phyloP scores from a whole-genome alignment of 2,329 filamentous ascomycete genomes.

The Colletotrichum higginsianum region DNA sequence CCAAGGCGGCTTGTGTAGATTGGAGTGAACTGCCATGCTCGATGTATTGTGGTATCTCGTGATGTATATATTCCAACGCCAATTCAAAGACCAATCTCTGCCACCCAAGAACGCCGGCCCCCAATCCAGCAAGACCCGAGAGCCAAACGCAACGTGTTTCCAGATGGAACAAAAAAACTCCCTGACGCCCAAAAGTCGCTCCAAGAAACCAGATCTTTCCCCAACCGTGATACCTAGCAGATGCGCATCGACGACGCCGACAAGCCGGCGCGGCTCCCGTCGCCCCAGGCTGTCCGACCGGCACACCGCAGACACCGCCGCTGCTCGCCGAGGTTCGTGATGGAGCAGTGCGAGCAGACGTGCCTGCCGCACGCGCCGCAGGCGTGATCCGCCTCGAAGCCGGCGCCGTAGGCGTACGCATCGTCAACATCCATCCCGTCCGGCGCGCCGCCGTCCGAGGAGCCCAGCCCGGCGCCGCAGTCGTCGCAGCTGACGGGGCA shows the following conservation, averaged over 20 bases:
- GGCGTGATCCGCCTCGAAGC: slow-evolving; percentile 47
- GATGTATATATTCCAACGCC: slow-evolving; percentile 1
- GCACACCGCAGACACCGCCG: slow-evolving; percentile 69
- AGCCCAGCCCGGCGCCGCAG: slow-evolving; percentile 58
- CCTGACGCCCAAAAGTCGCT: accelerated
- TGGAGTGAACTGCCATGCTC: not conserved
- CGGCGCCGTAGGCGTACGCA: slow-evolving; percentile 43
- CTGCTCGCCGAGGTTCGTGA: slow-evolving; percentile 70
- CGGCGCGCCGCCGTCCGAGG: slow-evolving; percentile 26
- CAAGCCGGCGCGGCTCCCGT: slow-evolving; percentile 42
- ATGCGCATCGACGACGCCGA: slow-evolving; percentile 23
- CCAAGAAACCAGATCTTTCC: not conserved
- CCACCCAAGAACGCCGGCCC: not conserved
- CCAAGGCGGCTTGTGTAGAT: too few relatives aligned
- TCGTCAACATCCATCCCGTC: slow-evolving; percentile 59
- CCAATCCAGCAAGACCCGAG: slow-evolving; percentile 42
- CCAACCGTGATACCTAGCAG: not conserved
- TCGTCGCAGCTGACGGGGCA: slow-evolving; percentile 65
- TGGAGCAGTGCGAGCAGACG: slow-evolving; percentile 72
- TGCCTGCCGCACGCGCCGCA: slow-evolving; percentile 68
- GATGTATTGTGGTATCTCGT: slow-evolving; percentile 19
- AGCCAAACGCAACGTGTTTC: not conserved
- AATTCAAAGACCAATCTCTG: not conserved
- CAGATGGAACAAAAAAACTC: not conserved
- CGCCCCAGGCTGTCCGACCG: slow-evolving; percentile 50